Evolutionary conservation across 202 grass and related monocot genomes (phyloP), one percentile per base, ranked within the genome.

Genomic region (Setaria viridis): DNA sequence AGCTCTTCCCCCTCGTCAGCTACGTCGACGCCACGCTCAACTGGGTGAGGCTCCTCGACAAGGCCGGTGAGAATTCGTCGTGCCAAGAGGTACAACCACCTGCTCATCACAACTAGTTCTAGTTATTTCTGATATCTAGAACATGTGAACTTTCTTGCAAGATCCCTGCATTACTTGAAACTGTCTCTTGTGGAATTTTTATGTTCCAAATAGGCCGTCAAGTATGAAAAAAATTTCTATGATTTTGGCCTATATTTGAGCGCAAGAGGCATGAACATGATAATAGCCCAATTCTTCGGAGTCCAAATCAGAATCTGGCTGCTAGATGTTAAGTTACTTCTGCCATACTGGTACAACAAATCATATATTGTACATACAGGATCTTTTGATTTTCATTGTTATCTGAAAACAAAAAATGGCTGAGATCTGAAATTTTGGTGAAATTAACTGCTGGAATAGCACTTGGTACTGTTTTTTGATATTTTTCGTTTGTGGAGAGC

Each of bases 1-100:
- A 90, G 66, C 83, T 90, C 11, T 90, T 90, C 58, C 88, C 88
- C 9, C 67, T 90, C 2, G 41, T 90, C 78, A 89, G 83, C 88
- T 86, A 86, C n/a, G 88, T 90, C 3, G 88, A 90, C 49, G 80
- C 78, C 21, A 78, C 88, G 2, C 88, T 89, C 37, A 77, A 74
- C 29, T 82, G 78, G 83, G 88, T 55, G 4, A 81, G 35, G 32
- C 71, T 56, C 60, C 71, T 81, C 17, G 64, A 35, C 46, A 72
- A 77, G 59, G 59, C 0, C 68, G n/a, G 2, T 80, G 16, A 67
- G 0, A 30, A 47, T 65, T 37, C 70, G 45, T 70, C 77, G 57
- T 81, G 53, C 82, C 68, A 54, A 85, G 78, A 85, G 88, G 88
- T 89, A 89, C 82, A 54, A 7, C 46, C 11, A 65, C 33, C 56